Conservation (phyloP, 345 rosid genomes). For the Alliaria petiolata region DNA sequence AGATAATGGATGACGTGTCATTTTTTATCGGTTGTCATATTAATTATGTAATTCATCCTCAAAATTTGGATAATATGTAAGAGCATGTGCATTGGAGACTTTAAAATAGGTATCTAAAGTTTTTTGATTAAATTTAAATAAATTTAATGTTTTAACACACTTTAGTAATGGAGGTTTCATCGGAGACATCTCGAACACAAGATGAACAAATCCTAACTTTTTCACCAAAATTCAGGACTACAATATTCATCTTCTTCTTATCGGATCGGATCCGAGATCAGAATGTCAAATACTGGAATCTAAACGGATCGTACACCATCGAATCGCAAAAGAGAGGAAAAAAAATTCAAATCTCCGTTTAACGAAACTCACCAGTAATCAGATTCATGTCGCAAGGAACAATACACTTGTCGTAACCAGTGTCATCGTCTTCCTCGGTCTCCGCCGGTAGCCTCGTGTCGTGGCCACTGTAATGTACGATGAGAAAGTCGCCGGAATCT, state of each 20-base stretch:
- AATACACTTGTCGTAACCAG: conserved; percentile 92
- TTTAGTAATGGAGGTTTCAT: too few relatives aligned
- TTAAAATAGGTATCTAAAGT: too few relatives aligned
- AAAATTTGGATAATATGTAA: background rate
- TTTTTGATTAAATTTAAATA: too few relatives aligned
- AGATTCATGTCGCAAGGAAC: conserved; percentile 97
- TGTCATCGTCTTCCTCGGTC: conserved; percentile 92
- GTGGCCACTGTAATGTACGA: conserved; percentile 95
- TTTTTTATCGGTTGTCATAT: background rate
- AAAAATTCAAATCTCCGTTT: background rate
- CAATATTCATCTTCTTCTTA: background rate
- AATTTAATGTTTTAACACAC: too few relatives aligned
- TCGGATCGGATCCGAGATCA: background rate
- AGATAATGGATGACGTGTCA: background rate
- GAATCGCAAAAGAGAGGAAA: background rate
- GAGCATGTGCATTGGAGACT: too few relatives aligned
- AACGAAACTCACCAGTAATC: conserved; percentile 53
- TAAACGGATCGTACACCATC: background rate
- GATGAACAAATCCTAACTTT: background rate
- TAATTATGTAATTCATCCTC: background rate
- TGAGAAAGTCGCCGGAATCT: conserved; percentile 52
- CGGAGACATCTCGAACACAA: background rate
- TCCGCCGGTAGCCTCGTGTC: conserved; percentile 98
- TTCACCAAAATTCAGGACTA: background rate
- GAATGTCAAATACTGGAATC: background rate